Conservation (phyloP, 768 basidiomycete species). For the Termitomyces sp. region DNA sequence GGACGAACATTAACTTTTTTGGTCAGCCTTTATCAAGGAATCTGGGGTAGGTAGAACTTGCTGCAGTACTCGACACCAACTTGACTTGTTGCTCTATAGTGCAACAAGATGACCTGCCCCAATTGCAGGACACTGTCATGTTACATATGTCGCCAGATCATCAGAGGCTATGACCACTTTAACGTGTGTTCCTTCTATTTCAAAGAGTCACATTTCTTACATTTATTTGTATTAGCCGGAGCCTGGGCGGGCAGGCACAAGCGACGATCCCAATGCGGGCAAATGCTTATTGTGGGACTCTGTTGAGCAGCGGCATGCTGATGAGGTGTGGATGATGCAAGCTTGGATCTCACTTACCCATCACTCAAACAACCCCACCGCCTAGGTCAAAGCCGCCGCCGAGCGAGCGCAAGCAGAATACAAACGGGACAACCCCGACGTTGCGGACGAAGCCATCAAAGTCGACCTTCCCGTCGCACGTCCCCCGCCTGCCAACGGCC, state of each 20-base stretch:
- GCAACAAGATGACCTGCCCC: slow-evolving; percentile 89
- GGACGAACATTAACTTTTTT: slow-evolving; percentile 3
- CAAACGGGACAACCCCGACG: slow-evolving; percentile 55
- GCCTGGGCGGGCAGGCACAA: slow-evolving; percentile 12
- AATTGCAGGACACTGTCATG: slow-evolving; percentile 73
- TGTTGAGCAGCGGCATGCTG: slow-evolving; percentile 56
- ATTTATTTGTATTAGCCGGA: background rate
- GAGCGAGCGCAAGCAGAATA: slow-evolving; percentile 62
- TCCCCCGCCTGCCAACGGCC: slow-evolving; percentile 12
- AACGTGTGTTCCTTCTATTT: slow-evolving; percentile 27
- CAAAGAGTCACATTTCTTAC: slow-evolving; percentile 11
- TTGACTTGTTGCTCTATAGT: slow-evolving; percentile 36
- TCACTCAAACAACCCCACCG: background rate
- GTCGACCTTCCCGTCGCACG: slow-evolving; percentile 55
- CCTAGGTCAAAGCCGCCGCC: slow-evolving; percentile 63
- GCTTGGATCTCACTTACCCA: background rate
- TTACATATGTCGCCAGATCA: slow-evolving; percentile 75
- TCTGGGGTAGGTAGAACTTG: slow-evolving; percentile 47
- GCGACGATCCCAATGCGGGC: slow-evolving; percentile 19
- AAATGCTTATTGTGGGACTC: slow-evolving; percentile 70
- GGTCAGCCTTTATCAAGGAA: slow-evolving; percentile 76
- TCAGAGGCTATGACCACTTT: slow-evolving; percentile 78
- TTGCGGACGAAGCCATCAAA: slow-evolving; percentile 51
- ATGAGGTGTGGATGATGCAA: slow-evolving; percentile 43
- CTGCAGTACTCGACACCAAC: background rate